These are phyloP conservation scores for Phoma sp. DNA, from an alignment of 2,329 filamentous ascomycete genomes.

Conservation along the genomic window DNA sequence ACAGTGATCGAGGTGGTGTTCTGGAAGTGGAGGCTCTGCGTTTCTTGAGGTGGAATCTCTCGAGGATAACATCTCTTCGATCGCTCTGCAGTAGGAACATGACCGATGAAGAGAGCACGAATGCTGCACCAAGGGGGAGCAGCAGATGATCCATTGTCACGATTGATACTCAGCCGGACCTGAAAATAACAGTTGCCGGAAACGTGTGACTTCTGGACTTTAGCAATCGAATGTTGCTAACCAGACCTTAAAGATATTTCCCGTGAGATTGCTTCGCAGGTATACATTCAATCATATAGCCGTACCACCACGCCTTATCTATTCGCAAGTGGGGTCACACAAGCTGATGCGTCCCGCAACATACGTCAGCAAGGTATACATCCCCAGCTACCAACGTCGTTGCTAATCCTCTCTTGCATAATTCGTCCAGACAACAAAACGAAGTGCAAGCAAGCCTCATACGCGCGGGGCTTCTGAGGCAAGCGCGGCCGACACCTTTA, in stretches of 20 bases:
- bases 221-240: too few relatives aligned
- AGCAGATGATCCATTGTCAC: slow-evolving; percentile 30
- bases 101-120: slow-evolving; percentile 34
- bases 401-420: too few relatives aligned
- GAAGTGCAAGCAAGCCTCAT: slow-evolving; percentile 5
- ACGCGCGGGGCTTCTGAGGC: slow-evolving; percentile 20
- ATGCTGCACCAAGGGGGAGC: slow-evolving; percentile 39
- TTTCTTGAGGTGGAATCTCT: slow-evolving; percentile 47
- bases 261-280: not conserved
- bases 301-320: not conserved
- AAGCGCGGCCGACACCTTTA: slow-evolving; percentile 20
- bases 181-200: not conserved
- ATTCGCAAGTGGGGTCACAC: not conserved
- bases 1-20: slow-evolving; percentile 61
- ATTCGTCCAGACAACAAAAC: not conserved
- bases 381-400: not conserved
- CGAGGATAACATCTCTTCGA: slow-evolving; percentile 50
- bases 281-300: not conserved
- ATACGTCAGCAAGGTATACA: not conserved
- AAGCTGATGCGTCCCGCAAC: too few relatives aligned
- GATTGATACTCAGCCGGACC: not conserved
- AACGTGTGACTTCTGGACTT: not conserved
- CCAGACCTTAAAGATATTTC: not conserved
- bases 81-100: slow-evolving; percentile 41
- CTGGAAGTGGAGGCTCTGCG: slow-evolving; percentile 55